These are phyloP conservation scores for Ramaria rubella DNA, from an alignment of 768 basidiomycete species.

Conservation along the genomic window DNA sequence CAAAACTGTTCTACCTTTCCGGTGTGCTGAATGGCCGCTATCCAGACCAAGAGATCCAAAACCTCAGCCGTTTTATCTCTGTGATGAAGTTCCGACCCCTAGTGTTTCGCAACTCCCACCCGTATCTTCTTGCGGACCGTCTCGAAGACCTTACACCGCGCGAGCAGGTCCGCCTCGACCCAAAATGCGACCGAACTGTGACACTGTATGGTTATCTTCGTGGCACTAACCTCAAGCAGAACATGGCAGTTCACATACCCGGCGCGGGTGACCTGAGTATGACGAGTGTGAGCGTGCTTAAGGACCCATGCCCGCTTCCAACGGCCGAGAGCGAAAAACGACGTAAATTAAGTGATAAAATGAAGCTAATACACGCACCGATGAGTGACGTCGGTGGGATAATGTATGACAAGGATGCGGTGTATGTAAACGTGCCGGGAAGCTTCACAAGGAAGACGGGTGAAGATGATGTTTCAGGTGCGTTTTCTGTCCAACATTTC, in stretches of 20 bases:
- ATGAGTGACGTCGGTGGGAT: conserved; percentile 99
- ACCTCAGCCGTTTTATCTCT: conserved; percentile 91
- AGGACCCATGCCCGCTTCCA: conserved; percentile 95
- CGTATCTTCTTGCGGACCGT: conserved; percentile 91
- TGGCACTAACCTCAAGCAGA: conserved; percentile 73
- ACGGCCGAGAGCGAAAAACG: conserved; percentile 86
- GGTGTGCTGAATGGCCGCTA: conserved; percentile 97
- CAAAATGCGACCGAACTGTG: conserved; percentile 89
- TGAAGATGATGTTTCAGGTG: no score
- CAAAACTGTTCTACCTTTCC: conserved; percentile 95
- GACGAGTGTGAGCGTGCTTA: conserved; percentile 62
- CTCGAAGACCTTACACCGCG: conserved; percentile 91
- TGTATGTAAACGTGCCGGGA: conserved; percentile 96
- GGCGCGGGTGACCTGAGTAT: conserved; percentile 89
- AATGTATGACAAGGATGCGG: conserved; percentile 96
- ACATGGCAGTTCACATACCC: conserved; percentile 86
- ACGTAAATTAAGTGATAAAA: conserved; percentile 91
- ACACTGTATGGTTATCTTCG: conserved; percentile 93
- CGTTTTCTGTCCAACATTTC: no score
- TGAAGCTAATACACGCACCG: conserved; percentile 89
- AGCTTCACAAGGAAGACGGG: conserved; percentile 78
- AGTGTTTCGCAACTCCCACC: conserved; percentile 90
- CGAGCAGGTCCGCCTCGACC: conserved; percentile 70
- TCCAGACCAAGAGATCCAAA: conserved; percentile 93
- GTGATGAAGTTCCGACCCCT: conserved; percentile 99